These are phyloP conservation scores for Ophiostoma sp. DNA, from an alignment of 2,329 filamentous ascomycete species.

Conservation along the genomic window DNA sequence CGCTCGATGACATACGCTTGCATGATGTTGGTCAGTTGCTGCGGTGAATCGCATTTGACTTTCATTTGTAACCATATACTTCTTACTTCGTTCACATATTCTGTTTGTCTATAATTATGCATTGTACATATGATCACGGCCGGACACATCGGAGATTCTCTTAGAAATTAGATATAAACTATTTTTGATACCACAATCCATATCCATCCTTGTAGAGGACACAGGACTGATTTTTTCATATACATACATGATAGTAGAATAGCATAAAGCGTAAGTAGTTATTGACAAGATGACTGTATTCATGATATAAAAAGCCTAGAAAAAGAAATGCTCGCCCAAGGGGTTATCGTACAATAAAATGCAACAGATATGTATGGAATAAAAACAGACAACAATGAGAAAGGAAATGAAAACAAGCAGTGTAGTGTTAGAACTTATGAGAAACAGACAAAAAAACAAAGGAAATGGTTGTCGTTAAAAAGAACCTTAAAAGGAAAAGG, in stretches of 20 bases:
- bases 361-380: neutral
- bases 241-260: neutral
- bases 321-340: slow-evolving; percentile 16
- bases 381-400: neutral
- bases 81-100: neutral
- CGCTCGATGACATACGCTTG: slow-evolving; percentile 40
- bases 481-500: neutral
- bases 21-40: slow-evolving; percentile 43
- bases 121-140: neutral
- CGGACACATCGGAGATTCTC: neutral
- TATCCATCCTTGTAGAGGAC: neutral
- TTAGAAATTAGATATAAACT: neutral
- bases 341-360: slow-evolving; percentile 16
- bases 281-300: neutral
- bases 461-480: slow-evolving; percentile 2
- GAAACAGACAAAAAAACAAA: slow-evolving; percentile 1
- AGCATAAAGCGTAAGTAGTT: too few species aligned
- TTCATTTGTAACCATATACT: neutral
- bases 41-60: slow-evolving; percentile 24
- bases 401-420: neutral
- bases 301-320: neutral
- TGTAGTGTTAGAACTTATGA: neutral
- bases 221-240: neutral
- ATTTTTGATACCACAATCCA: neutral
- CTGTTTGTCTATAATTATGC: neutral